Evolutionary conservation across 2,329 filamentous ascomycete species (phyloP).

Genomic region (Cephalotrichum gorgonifer): DNA sequence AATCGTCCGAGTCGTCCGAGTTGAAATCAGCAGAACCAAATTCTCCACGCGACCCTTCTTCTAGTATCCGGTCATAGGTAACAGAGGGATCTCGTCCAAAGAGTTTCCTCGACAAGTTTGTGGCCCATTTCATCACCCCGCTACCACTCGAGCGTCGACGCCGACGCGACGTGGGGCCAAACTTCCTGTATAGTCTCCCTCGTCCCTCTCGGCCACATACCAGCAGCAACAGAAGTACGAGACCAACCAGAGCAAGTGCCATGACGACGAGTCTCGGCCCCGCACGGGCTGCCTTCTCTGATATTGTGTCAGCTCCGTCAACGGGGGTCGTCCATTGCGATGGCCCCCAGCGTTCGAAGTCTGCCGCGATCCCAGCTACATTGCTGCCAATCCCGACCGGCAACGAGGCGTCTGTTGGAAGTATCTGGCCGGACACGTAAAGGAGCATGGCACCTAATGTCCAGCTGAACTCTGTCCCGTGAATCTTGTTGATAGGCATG

Average conservation of each 20-base stretch:
- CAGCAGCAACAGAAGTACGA: conserved; percentile 61
- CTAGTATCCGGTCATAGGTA: conserved; percentile 74
- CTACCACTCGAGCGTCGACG: not conserved
- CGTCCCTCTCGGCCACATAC: conserved; percentile 23
- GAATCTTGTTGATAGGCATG: conserved; percentile 85
- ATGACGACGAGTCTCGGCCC: conserved; percentile 55
- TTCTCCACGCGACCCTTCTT: conserved; percentile 64
- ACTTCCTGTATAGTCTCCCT: not conserved
- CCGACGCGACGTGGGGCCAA: not conserved
- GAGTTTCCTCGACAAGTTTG: conserved; percentile 48
- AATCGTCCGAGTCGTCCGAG: conserved; percentile 49
- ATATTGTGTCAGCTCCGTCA: not conserved
- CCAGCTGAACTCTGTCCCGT: conserved; percentile 90
- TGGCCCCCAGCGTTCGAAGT: conserved; percentile 74
- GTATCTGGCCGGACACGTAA: conserved; percentile 83
- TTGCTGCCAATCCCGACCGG: conserved; percentile 95
- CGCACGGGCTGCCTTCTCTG: not conserved
- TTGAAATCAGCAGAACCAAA: conserved; percentile 68
- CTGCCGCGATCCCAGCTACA: conserved; percentile 49
- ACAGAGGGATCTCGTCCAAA: conserved; percentile 47
- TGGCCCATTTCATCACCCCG: not conserved
- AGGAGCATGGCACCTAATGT: conserved; percentile 93
- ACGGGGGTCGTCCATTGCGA: not conserved
- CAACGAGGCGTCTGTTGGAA: conserved; percentile 45
- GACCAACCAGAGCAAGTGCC: conserved; percentile 64